Percentiles rank a stretch among this genome's conserved stretches.
Evolutionary conservation across 768 basidiomycete species (phyloP).

Genomic region (Pleurotus salmoneostramineus): DNA sequence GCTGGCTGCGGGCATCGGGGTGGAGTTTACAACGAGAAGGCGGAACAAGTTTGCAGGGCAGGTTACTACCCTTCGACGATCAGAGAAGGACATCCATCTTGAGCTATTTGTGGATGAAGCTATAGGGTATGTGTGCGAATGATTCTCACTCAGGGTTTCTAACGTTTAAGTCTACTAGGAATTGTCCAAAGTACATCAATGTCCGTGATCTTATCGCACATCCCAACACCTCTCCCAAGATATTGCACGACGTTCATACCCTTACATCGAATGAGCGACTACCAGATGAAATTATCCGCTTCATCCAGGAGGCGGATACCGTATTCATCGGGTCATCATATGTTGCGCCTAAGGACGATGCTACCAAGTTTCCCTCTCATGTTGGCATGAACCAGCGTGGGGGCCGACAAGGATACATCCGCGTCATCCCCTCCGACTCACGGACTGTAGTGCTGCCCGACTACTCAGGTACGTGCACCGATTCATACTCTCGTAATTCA

Average conservation of each 20-base stretch:
- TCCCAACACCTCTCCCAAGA: constrained; percentile 30
- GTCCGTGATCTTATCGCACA: constrained; percentile 46
- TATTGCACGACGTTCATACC: constrained; percentile 29
- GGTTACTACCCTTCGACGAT: constrained; percentile 26
- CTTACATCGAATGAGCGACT: constrained; percentile 35
- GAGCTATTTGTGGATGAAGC: constrained; percentile 50
- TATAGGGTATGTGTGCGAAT: constrained; percentile 40
- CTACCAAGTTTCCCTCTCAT: constrained; percentile 45
- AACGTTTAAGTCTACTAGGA: constrained; percentile 27
- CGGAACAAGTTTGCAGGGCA: constrained; percentile 62
- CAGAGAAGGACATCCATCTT: constrained; percentile 26
- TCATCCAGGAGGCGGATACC: constrained; percentile 48
- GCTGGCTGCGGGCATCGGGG: constrained; percentile 54
- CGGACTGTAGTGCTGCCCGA: constrained; percentile 57
- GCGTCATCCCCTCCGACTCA: constrained; percentile 51
- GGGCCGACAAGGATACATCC: constrained; percentile 58
- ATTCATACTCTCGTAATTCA: neutral
- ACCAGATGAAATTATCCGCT: constrained; percentile 42
- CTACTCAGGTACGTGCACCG: constrained; percentile 41
- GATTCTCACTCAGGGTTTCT: neutral
- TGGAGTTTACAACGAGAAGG: constrained; percentile 52
- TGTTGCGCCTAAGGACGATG: constrained; percentile 32
- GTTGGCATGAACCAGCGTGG: constrained; percentile 63
- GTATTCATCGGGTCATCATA: constrained; percentile 55
- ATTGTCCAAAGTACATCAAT: constrained; percentile 71